Evolutionary conservation across 306 rosid genomes (phyloP).

Genomic region (Ochetophila trinervis): DNA sequence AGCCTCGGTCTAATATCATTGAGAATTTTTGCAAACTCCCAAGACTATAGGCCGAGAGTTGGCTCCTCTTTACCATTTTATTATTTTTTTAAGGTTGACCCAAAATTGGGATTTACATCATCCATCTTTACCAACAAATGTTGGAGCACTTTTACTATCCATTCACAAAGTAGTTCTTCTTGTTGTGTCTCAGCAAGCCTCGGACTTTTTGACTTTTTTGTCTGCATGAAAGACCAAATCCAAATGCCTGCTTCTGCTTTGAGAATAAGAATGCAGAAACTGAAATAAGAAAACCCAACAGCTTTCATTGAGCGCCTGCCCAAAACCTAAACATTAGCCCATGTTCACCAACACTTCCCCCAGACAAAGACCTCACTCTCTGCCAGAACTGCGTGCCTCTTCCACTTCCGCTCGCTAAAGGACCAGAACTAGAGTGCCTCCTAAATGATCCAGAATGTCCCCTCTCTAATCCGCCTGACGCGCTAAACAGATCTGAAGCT

Average conservation of each 20-base stretch:
- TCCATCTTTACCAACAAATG: too few species aligned
- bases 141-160: too few species aligned
- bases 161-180: too few species aligned
- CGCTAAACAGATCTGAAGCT: slow-evolving; percentile 44
- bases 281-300: slow-evolving; percentile 12
- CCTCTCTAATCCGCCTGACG: slow-evolving; percentile 36
- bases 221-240: background rate
- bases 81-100: background rate
- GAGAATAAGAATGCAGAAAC: slow-evolving; percentile 7
- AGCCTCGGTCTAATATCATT: slow-evolving; percentile 24
- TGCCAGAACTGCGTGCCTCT: slow-evolving; percentile 65
- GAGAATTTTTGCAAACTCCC: slow-evolving; percentile 9
- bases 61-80: background rate
- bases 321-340: slow-evolving; percentile 43
- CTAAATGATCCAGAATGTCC: slow-evolving; percentile 49
- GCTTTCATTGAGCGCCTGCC: slow-evolving; percentile 35
- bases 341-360: slow-evolving; percentile 74
- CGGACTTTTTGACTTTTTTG: background rate
- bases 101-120: slow-evolving; percentile 27
- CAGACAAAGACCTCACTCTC: slow-evolving; percentile 55
- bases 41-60: background rate
- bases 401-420: slow-evolving; percentile 50
- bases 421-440: slow-evolving; percentile 69
- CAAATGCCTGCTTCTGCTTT: slow-evolving; percentile 8
- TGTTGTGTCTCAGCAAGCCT: slow-evolving; percentile 11